Conservation (phyloP, 495 filamentous ascomycete genomes). For the Penicillium bovifimosum region DNA sequence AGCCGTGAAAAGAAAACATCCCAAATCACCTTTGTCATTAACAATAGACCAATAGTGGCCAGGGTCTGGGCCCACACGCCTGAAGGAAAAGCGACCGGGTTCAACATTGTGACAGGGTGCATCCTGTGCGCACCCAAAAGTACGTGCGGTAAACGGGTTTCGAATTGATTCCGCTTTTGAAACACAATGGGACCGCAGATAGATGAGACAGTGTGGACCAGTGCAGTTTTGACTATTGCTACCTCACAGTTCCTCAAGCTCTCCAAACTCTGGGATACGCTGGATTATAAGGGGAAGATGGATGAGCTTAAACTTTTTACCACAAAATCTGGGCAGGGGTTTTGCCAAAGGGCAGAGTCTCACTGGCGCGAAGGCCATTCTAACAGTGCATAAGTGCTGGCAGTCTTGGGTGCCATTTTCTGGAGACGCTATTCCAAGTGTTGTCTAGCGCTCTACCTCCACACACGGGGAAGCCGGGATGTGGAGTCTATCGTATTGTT, state of each 20-base stretch:
- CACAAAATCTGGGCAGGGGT: not conserved
- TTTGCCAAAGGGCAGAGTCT: not conserved
- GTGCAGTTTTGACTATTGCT: not conserved
- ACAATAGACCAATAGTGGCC: constrained; percentile 4
- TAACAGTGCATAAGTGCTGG: not conserved
- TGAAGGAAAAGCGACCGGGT: not conserved
- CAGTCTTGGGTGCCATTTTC: not conserved
- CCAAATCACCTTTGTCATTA: constrained; percentile 10
- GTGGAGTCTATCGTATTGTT: constrained; percentile 6
- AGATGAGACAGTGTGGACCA: not conserved
- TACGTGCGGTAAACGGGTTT: not conserved
- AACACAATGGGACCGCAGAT: not conserved
- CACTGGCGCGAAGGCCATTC: not conserved
- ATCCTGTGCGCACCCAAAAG: not conserved
- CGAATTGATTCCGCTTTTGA: too few species aligned
- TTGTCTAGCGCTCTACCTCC: not conserved
- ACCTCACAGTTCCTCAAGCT: not conserved
- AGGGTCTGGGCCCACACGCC: constrained; percentile 10
- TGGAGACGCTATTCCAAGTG: not conserved
- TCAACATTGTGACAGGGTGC: constrained; percentile 1
- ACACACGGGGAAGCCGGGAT: constrained; percentile 9
- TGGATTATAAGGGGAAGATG: not conserved
- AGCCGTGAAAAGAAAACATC: constrained; percentile 13
- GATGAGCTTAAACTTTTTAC: not conserved
- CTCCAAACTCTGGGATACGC: not conserved